Percentiles rank a stretch among this genome's conserved stretches.
phyloP scores from a whole-genome alignment of 1,284 basidiomycete species.

The Cryptococcus wingfieldii region DNA sequence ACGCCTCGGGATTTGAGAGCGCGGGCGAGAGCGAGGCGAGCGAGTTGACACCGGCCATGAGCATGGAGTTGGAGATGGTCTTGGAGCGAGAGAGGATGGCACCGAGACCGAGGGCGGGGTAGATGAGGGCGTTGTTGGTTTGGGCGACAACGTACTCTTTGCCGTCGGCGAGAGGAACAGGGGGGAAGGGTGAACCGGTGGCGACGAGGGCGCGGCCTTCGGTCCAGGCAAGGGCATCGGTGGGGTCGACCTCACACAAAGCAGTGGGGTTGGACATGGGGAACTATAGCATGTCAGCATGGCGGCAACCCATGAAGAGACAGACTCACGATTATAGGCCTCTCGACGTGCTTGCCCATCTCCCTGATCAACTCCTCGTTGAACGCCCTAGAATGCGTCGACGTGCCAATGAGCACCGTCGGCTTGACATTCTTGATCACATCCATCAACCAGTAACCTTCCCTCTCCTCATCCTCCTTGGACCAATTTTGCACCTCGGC shows the following conservation, averaged over 20 bases:
- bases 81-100: conserved; percentile 61
- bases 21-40: conserved; percentile 74
- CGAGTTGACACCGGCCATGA: conserved; percentile 63
- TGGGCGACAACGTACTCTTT: conserved; percentile 41
- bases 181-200: conserved; percentile 75
- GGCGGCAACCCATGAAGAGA: neutral
- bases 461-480: conserved; percentile 35
- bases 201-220: conserved; percentile 68
- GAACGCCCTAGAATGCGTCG: conserved; percentile 75
- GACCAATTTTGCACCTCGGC: conserved; percentile 48
- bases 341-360: conserved; percentile 65
- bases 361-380: conserved; percentile 63
- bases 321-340: conserved; percentile 62
- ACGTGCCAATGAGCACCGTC: conserved; percentile 79
- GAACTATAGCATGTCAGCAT: conserved; percentile 43
- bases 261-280: conserved; percentile 76
- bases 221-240: conserved; percentile 58
- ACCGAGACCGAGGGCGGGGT: conserved; percentile 73
- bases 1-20: conserved; percentile 60
- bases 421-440: conserved; percentile 66
- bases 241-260: conserved; percentile 68
- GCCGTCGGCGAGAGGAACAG: conserved; percentile 58
- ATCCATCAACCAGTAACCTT: conserved; percentile 49
- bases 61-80: conserved; percentile 61
- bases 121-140: conserved; percentile 63